Base-by-base conservation (phyloP, 768 basidiomycete species). In the Saitozyma podzolica region DNA sequence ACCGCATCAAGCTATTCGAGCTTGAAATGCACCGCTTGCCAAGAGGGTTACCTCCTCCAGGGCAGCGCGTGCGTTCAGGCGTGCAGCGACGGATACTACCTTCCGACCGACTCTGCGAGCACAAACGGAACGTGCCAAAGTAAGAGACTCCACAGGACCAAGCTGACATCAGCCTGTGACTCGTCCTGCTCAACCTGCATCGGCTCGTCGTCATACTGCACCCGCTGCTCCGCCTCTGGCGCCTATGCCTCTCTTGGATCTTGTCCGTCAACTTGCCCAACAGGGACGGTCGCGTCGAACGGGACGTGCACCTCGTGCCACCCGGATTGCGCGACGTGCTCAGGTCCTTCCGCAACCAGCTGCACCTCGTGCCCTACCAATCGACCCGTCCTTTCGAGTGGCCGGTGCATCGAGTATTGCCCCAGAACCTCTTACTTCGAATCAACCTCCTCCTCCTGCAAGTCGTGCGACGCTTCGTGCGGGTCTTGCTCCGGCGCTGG, bases 111-210 rank as follows among this genome's bases (percentile, higher is more conserved):
- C 0, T 51, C 58, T 19, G 66, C 71, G 9, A 55, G 49, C 1
- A 67, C 50, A 6, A 78, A 75, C 51, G 77, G 75, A 9, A 76
- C 74, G 4, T 79, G 78, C 64, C 65, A 74, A 62, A 48, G 77
- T 78, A 64, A 9, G 2, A 49, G 37, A 41, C 29, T 40, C 19
- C 39, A 40, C 29, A 50, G 8, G 10, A 53, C 4, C 47, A 16
- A 59, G 58, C 65, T 70, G 56, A 66, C 45, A 20, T 6, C 50
- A 78, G 75, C 60, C 11, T 78, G 77, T 61, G 74, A 75, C 40
- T 62, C 69, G 0, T 58, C 64, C 16, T 79, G 78, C 52, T 51
- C 64, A 0, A 54, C 64, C 3, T 79, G 78, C 59, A 56, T 72
- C 11, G 55, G 63, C n/a, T 47, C 71, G 0, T 53, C 74, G 3